A percentile compares a stretch with the other conserved stretches of the same genome.
Evolutionary conservation across 2,329 filamentous ascomycete species (phyloP).

Genomic region (Knufia fluminis): DNA sequence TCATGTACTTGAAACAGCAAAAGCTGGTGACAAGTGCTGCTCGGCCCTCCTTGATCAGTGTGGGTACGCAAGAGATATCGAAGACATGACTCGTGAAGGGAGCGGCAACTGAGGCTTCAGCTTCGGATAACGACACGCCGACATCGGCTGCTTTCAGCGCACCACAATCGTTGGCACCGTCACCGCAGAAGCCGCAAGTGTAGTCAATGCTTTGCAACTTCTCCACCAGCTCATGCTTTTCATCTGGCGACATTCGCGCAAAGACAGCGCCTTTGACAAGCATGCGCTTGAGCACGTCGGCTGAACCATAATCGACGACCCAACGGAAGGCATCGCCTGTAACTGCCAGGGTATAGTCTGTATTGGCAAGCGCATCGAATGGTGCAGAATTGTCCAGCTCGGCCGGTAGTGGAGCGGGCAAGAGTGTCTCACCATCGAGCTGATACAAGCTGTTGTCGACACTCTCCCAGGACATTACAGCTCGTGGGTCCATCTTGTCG

Average conservation of each 20-base stretch:
- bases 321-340: slow-evolving; percentile 93
- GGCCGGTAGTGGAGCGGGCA: slow-evolving; percentile 60
- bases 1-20: slow-evolving; percentile 99
- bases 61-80: slow-evolving; percentile 89
- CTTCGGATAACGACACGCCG: slow-evolving; percentile 91
- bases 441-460: slow-evolving; percentile 76
- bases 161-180: slow-evolving; percentile 95
- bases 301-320: slow-evolving; percentile 82
- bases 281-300: slow-evolving; percentile 69
- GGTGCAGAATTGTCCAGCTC: slow-evolving; percentile 74
- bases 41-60: slow-evolving; percentile 88
- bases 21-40: slow-evolving; percentile 96
- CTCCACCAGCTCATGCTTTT: slow-evolving; percentile 95
- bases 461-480: slow-evolving; percentile 78
- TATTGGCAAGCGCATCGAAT: slow-evolving; percentile 69
- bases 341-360: slow-evolving; percentile 81
- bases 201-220: slow-evolving; percentile 96
- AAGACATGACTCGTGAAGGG: slow-evolving; percentile 94
- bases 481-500: slow-evolving; percentile 62
- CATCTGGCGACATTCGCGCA: slow-evolving; percentile 96
- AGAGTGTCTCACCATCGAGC: slow-evolving; percentile 69
- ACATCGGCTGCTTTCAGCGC: slow-evolving; percentile 96
- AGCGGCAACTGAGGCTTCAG: slow-evolving; percentile 94
- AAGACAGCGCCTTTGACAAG: slow-evolving; percentile 87
- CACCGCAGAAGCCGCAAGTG: slow-evolving; percentile 90